Conservation (phyloP, 306 rosid genomes). For the Morella rubra region DNA sequence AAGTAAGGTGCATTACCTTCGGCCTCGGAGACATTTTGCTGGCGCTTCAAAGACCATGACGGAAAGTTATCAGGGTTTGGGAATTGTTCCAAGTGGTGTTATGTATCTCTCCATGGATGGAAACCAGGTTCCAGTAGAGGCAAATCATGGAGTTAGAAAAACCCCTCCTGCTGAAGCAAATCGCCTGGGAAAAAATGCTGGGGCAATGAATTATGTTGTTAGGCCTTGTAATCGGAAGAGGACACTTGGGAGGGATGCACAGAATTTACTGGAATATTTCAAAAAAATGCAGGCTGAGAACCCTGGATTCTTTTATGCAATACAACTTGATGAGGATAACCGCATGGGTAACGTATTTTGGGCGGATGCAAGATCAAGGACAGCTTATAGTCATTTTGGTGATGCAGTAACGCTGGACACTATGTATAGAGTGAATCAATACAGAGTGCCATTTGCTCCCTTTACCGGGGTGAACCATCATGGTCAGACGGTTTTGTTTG, state of each 20-base stretch:
- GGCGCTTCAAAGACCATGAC: constrained; percentile 65
- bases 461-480: constrained; percentile 92
- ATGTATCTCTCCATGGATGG: constrained; percentile 87
- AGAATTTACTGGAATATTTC: constrained; percentile 82
- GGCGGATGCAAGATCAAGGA: constrained; percentile 89
- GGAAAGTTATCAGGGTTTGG: constrained; percentile 68
- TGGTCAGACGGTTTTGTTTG: constrained; percentile 82
- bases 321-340: constrained; percentile 87
- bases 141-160: constrained; percentile 46
- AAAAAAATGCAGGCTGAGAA: constrained; percentile 95
- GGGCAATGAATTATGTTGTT: constrained; percentile 40
- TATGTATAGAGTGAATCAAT: constrained; percentile 64
- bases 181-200: constrained; percentile 46
- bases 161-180: constrained; percentile 44
- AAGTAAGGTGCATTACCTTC: constrained; percentile 49
- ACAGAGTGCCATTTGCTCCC: constrained; percentile 77
- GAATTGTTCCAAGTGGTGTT: constrained; percentile 84
- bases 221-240: constrained; percentile 49
- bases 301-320: constrained; percentile 91
- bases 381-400: constrained; percentile 86
- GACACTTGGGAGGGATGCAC: constrained; percentile 84
- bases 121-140: constrained; percentile 48
- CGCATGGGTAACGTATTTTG: constrained; percentile 80
- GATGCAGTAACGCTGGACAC: constrained; percentile 79
- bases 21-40: constrained; percentile 82